Evolutionary conservation across 2,329 filamentous ascomycete species (phyloP), one percentile per base, ranked within the genome.

Genomic region (Fusarium xyrophilum): DNA sequence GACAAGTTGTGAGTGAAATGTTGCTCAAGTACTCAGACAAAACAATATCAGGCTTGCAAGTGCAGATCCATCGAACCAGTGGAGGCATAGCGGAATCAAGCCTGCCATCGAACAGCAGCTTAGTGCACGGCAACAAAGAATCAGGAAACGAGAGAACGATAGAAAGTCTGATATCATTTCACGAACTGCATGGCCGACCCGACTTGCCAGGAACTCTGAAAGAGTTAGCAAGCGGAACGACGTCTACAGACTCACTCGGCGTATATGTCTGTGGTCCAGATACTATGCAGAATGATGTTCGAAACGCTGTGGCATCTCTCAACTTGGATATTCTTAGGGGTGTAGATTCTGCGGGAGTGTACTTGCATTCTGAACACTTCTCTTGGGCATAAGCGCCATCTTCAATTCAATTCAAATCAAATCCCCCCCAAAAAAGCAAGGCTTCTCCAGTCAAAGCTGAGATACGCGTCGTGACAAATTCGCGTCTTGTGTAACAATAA

Each of bases 281-380:
- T 33, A 46, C 51, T 1, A 54, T 54, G 51, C 51, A 54, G 38
- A 46, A 54, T 15, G 51, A 54, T 9, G 51, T 46, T 27, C 38
- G 51, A 15, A 54, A 54, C 25, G 14, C 51, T 17, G 39, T 54
- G 14, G 51, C 51, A 11, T 32, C 51, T 33, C 17, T 25, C 2
- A 54, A 54, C 14, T 46, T 54, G 51, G 28, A 46, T n/a, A 46
- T 54, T 21, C 19, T 54, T 4, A 8, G 14, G 14, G 23, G 38
- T 27, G 23, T 21, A 21, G 12, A 32, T 33, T 33, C 28, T 28
- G 38, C 7, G 6, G 51, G 51, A 15, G 51, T 30, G 3, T 54
- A 54, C 17, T 6, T 54, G 9, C 51, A 54, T 17, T 46, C 28
- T 14, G 51, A 54, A 9, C 51, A 54, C 23, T 54, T 54, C 30